These are phyloP conservation scores for Penicillium lagena DNA, from an alignment of 495 filamentous ascomycete species.

Conservation along the genomic window DNA sequence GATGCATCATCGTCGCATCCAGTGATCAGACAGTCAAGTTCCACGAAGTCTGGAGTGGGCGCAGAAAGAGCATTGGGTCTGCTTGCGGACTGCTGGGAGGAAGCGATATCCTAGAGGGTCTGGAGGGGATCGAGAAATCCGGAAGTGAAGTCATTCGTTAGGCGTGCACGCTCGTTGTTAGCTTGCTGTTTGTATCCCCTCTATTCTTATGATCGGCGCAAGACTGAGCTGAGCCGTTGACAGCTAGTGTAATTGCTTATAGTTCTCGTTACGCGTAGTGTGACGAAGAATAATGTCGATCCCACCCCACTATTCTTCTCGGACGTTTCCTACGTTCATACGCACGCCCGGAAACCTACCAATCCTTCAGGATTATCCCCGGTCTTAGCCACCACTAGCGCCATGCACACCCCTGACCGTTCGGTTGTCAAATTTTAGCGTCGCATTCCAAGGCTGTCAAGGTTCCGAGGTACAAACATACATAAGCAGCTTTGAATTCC, in stretches of 20 bases:
- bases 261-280: too few relatives aligned
- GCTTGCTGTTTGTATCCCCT: slow-evolving; percentile 1
- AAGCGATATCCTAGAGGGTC: slow-evolving; percentile 78
- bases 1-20: slow-evolving; percentile 89
- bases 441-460: too few relatives aligned
- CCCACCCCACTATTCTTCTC: slow-evolving; percentile 3
- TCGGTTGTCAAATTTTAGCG: too few relatives aligned
- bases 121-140: slow-evolving; percentile 80
- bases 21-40: slow-evolving; percentile 95
- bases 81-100: slow-evolving; percentile 69
- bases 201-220: background rate
- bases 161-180: slow-evolving; percentile 1
- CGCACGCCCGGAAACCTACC: too few relatives aligned
- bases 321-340: too few relatives aligned
- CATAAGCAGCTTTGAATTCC: too few relatives aligned
- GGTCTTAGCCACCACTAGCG: too few relatives aligned
- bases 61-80: slow-evolving; percentile 47
- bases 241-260: too few relatives aligned
- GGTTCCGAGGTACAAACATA: too few relatives aligned
- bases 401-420: too few relatives aligned
- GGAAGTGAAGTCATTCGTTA: slow-evolving; percentile 43
- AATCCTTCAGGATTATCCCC: too few relatives aligned
- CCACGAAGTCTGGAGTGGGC: slow-evolving; percentile 83
- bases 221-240: too few relatives aligned
- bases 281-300: slow-evolving; percentile 3